Conservation (phyloP, 192 early-diverging fungal species). For the Coemansia sp. region DNA sequence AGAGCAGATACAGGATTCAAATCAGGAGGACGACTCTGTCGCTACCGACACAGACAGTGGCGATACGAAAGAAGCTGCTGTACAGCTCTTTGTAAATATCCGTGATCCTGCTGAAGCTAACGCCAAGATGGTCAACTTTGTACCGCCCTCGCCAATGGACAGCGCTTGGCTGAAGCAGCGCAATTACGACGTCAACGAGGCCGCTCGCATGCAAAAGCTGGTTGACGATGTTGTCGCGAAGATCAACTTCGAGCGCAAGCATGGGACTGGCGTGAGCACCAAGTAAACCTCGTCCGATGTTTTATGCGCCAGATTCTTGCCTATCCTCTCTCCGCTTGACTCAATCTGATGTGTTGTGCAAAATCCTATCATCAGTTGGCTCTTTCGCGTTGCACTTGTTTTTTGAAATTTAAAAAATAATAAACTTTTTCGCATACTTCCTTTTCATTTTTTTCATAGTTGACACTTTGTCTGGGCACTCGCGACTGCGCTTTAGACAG, state of each 20-base stretch:
- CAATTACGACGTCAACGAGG: slow-evolving; percentile 41
- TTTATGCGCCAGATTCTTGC: no score
- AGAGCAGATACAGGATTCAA: not conserved
- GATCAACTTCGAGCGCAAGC: slow-evolving; percentile 50
- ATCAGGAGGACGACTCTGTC: not conserved
- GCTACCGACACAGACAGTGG: slow-evolving; percentile 2
- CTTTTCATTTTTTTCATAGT: not conserved
- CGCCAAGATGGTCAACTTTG: slow-evolving; percentile 26
- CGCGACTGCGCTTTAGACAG: not conserved
- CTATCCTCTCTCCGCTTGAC: not conserved
- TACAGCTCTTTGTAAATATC: not conserved
- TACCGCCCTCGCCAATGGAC: slow-evolving; percentile 41
- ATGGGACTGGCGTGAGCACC: not conserved
- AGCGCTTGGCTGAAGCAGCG: slow-evolving; percentile 30
- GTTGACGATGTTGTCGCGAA: slow-evolving; percentile 46
- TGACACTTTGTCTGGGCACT: not conserved
- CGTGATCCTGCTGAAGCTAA: not conserved
- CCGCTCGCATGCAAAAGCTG: slow-evolving; percentile 47
- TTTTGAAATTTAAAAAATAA: not conserved
- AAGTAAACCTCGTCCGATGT: not conserved
- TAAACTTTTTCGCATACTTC: slow-evolving; percentile 1
- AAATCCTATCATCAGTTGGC: not conserved
- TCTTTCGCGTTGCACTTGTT: not conserved
- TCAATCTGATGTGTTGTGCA: not conserved
- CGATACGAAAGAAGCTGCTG: not conserved